Evolutionary conservation across 2,329 filamentous ascomycete species (phyloP).

Genomic region (Colletotrichum sp.): DNA sequence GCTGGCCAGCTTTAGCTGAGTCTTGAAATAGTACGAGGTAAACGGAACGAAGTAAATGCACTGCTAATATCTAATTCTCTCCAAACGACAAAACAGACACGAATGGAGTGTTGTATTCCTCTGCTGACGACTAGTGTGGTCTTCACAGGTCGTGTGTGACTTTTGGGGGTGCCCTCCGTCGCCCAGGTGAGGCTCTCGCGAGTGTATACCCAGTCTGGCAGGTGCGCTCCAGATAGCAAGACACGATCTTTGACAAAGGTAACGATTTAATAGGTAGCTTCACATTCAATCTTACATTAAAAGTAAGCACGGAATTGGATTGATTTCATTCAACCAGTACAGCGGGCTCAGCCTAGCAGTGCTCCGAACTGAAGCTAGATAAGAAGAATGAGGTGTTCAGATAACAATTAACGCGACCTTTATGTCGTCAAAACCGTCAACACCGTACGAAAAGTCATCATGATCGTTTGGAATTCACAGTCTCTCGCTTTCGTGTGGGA

Average conservation of each 20-base stretch:
- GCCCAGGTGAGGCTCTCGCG: background rate
- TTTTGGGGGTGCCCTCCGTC: background rate
- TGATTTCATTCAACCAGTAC: background rate
- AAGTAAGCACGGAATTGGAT: background rate
- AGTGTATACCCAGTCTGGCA: background rate
- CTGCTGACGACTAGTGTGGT: background rate
- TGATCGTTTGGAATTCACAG: background rate
- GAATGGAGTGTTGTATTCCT: background rate
- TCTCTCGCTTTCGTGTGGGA: background rate
- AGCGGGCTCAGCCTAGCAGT: background rate
- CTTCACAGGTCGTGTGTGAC: background rate
- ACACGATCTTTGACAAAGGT: background rate
- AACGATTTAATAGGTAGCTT: background rate
- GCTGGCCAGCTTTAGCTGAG: background rate
- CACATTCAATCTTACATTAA: background rate
- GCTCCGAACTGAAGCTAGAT: background rate
- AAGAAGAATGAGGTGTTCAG: background rate
- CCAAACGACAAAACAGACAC: background rate
- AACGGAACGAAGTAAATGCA: background rate
- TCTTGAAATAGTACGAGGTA: background rate
- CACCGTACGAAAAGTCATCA: background rate
- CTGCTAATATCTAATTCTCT: background rate
- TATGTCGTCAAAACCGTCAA: background rate
- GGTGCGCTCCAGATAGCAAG: background rate
- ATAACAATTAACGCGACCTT: background rate